Base-by-base conservation (phyloP, 2,329 filamentous ascomycete species). In the Cladosporium cucumerinum region DNA sequence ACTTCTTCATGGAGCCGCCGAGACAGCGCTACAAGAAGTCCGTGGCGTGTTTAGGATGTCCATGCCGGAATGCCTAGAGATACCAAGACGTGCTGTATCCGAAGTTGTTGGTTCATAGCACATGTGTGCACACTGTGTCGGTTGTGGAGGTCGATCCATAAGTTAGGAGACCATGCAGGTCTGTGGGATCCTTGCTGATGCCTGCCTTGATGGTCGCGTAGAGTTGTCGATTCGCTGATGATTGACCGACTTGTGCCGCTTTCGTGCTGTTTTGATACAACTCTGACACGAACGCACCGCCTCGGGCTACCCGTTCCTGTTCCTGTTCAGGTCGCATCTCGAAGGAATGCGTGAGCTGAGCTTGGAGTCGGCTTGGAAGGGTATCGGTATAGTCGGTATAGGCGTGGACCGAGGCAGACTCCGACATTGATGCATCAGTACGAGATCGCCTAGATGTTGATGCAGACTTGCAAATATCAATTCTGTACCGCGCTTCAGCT, bases 11-110 rank as follows among this genome's bases (percentile, higher is more conserved):
- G 5, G 18, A 54, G 18, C n/a, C 18, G 51, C 51, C 51, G 32
- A 54, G 26, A 21, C 3, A 6, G 30, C 51, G 51, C n/a, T 21
- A n/a, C 39, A 30, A 23, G 54, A 61, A 61, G 59, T 61, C 59
- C 59, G 59, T 61, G 54, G 59, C 59, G 59, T 54, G 59, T 61
- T 61, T 61, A 34, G 18, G 18, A 51, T 52, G 39, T n/a, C 25
- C 26, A 60, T 39, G n/a, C 39, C 39, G 39, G n/a, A 10, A 11
- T 46, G 8, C 23, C 39, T 46, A n/a, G 39, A 46, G 8, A 43
- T 14, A 43, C 18, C 36, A 43, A n/a, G 18, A 43, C 34, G 34
- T n/a, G 36, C 36, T 16, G 3, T n/a, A n/a, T n/a, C 18, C 39
- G 10, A 11, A 46, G 8, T 46, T 7, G 39, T 11, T 21, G 10